Percentiles rank a stretch among this genome's conserved stretches.
phyloP scores from a whole-genome alignment of 2,329 filamentous ascomycete genomes.

The Monilinia aucupariae region DNA sequence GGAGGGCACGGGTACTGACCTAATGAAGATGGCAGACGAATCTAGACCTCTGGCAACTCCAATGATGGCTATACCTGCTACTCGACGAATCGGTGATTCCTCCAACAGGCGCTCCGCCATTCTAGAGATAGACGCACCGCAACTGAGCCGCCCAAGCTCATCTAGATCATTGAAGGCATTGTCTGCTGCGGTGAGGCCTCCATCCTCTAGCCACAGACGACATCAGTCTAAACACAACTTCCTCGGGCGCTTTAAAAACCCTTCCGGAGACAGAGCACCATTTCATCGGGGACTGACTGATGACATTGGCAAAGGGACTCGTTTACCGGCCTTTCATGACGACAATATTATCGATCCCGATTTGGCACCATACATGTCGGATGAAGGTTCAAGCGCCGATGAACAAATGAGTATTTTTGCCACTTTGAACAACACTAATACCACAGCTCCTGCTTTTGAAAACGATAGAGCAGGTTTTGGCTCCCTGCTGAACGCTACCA shows the following conservation, averaged over 20 bases:
- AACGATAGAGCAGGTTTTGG: conserved; percentile 67
- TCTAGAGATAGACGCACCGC: conserved; percentile 81
- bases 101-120: conserved; percentile 80
- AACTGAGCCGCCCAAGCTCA: conserved; percentile 84
- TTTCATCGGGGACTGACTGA: conserved; percentile 74
- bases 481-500: conserved; percentile 64
- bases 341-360: conserved; percentile 99
- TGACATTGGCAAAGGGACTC: conserved; percentile 57
- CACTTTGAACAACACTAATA: conserved; percentile 60
- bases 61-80: conserved; percentile 66
- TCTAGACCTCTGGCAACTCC: conserved; percentile 56
- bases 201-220: conserved; percentile 78
- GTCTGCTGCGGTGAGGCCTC: conserved; percentile 57
- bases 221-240: conserved; percentile 85
- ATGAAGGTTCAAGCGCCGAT: conserved; percentile 86
- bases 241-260: conserved; percentile 66
- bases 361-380: conserved; percentile 89
- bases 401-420: conserved; percentile 86
- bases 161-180: conserved; percentile 81
- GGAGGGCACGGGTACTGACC: conserved; percentile 36
- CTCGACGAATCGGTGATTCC: conserved; percentile 63
- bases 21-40: conserved; percentile 37
- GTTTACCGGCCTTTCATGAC: conserved; percentile 88
- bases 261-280: conserved; percentile 74
- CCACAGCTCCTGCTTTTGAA: conserved; percentile 62